Base-by-base conservation (phyloP, 2,329 filamentous ascomycete species). In the Cordyceps cateniannulata region DNA sequence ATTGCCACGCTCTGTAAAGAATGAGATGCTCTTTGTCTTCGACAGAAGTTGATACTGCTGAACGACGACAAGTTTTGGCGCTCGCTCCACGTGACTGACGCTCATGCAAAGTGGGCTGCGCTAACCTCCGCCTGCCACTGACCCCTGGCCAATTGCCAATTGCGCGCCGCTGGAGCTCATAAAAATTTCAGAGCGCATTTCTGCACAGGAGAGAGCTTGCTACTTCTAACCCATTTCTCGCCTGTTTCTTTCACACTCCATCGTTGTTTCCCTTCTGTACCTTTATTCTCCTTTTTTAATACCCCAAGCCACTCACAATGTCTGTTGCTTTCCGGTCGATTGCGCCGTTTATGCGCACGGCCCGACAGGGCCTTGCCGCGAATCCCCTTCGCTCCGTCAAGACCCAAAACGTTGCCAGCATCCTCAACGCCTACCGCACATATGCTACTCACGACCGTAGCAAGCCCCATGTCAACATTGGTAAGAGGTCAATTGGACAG, bases 381-480 rank as follows among this genome's bases (percentile, higher is more conserved):
- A 93, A 89, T 79, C 90, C 92, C 58, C 81, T 97, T 68, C 90
- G 92, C 77, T 83, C 84, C 70, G 76, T 89, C 70, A 82, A 81
- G 71, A 77, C 79, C 67, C 83, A 86, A 75, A 85, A 84, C 72
- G 81, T 82, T 66, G 80, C 83, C 67, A 82, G 84, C 65, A 81
- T 87, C 68, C 79, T 88, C 71, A 87, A 86, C 77, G 77, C 87
- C 70, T 82, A 83, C 73, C 81, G 85, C 68, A 81, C 80, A 72
- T 88, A 88, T 69, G 85, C 85, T 64, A 81, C 82, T 62, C 99
- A 89, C 74, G 86, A 96, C 84, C 87, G 95, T 73, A 87, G 82
- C 73, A 99, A 99, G 85, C 95, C 95, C 63, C 95, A 99, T 77
- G 93, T 99, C 67, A 99, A 99, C 81, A 95, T 99, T 73, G 95